Evolutionary conservation across 2,329 filamentous ascomycete species (phyloP), one percentile per base, ranked within the genome.

Genomic region (Albifimbria verrucaria): DNA sequence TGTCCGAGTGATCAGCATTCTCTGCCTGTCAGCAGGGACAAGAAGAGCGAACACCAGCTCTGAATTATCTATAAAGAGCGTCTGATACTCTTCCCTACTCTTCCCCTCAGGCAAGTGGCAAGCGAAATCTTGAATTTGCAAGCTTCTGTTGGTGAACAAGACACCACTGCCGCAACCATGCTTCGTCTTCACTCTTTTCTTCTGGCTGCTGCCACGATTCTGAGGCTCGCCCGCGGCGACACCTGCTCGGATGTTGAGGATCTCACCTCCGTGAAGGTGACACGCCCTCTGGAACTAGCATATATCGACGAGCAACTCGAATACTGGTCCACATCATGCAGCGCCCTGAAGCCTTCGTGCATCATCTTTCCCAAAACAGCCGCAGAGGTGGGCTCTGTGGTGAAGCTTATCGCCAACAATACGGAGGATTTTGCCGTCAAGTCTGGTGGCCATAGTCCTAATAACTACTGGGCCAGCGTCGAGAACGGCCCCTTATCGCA

Each of bases 391-490:
- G 72, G 79, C 0, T 70, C 72, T 10, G 73, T 81, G n/a, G 71
- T 86, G 46, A 72, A 71, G 23, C 69, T 78, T 25, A 71, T 85
- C 12, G 72, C 70, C 7, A 65, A 73, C 28, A 73, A 73, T 42
- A 69, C 73, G 36, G 77, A 77, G 51, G 65, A 63, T 3, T 85
- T 85, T 57, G 80, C 81, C 7, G 66, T 82, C 58, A 79, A 81
- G 58, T 78, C 77, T 7, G 82, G 81, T 24, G 82, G 82, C 1
- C 81, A 85, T 65, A 80, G 78, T 52, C 77, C 80, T 4, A 82
- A 82, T 59, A 71, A 77, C 18, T 76, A 77, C 55, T 77, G 76
- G 39, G 74, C 80, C 2, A 84, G 75, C 57, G 76, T 79, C 46
- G 64, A 74, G 15, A 73, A 67, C 2, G 79, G 78, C 0, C 68